Base-by-base conservation (phyloP, 768 basidiomycete genomes). In the Rhodotorula diobovata region DNA sequence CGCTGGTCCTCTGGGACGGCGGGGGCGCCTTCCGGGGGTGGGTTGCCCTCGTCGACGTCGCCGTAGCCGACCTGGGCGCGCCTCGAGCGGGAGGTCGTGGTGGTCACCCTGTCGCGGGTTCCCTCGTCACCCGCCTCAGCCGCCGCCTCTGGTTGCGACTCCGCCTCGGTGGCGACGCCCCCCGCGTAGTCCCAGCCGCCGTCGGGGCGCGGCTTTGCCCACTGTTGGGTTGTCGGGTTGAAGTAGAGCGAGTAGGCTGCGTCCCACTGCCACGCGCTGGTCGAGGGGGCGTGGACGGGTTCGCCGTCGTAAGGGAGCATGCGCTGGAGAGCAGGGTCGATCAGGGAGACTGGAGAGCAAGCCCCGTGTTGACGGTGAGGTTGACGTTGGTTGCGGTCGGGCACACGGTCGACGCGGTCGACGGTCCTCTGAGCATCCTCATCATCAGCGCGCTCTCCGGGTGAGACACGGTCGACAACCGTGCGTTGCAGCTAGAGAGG, bases 1-100 rank as follows among this genome's bases (percentile, higher is more conserved):
- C 65, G n/a, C n/a, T 74, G 73, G 6, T 74, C 73, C 21, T 59
- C 46, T 1, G 68, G 69, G 16, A 74, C n/a, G 14, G 59, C n/a
- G 12, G 53, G n/a, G n/a, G n/a, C n/a, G n/a, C n/a, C n/a, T n/a
- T n/a, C n/a, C n/a, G n/a, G 4, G 32, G 25, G 35, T 34, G 34
- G 32, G 21, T 39, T 21, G 1, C 58, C 68, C 32, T 55, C n/a
- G 39, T 62, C 60, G 39, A 14, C 39, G 39, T 59, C 60, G 39
- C 10, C 32, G 48, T 59, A 50, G 14, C 18, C 25, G 34, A 55
- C 20, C 15, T 10, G 54, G 9, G 6, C 34, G 28, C n/a, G 18
- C 43, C 32, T 23, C 55, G 32, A 12, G 15, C 41, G 32, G 32
- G 10, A 23, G 43, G 32, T n/a, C 41, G n/a, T 34, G 21, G 21